These are phyloP conservation scores for Sugiyamaella sp. DNA, from an alignment of 1,139 yeast genomes.

Conservation along the genomic window DNA sequence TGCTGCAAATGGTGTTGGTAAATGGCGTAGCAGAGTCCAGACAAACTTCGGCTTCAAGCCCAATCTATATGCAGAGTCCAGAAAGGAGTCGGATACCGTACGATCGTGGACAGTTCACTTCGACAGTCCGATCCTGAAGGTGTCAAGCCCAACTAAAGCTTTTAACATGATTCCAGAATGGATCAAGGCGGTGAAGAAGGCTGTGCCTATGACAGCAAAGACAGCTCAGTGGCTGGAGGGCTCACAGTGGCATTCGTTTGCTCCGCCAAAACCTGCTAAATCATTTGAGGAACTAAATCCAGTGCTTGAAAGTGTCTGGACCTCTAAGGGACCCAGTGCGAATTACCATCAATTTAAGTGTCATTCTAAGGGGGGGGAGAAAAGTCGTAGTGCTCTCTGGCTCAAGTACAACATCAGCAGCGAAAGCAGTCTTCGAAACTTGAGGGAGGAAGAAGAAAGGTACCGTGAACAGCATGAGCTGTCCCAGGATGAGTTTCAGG, in stretches of 20 bases:
- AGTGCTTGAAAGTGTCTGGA: neutral
- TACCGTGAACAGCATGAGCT: conserved; percentile 11
- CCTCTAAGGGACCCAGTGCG: neutral
- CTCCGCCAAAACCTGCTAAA: neutral
- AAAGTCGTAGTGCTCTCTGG: conserved; percentile 5
- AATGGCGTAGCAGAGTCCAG: neutral
- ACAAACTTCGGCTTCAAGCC: neutral
- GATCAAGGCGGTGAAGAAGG: conserved; percentile 1
- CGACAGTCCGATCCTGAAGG: conserved; percentile 1
- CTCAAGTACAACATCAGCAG: conserved; percentile 8
- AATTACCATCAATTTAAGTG: conserved; percentile 1
- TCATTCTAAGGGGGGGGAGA: neutral
- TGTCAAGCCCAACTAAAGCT: conserved; percentile 3
- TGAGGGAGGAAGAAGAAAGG: conserved; percentile 13
- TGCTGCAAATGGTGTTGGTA: neutral
- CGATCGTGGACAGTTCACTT: neutral
- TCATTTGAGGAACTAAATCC: neutral
- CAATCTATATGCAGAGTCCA: no score
- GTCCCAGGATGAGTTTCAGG: neutral
- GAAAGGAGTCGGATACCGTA: neutral
- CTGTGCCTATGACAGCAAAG: neutral
- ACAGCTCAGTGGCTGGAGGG: neutral
- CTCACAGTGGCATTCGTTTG: neutral
- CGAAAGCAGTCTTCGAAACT: conserved; percentile 10
- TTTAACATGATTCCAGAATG: conserved; percentile 14